Evolutionary conservation across 2,329 filamentous ascomycete species (phyloP), one percentile per base, ranked within the genome.

Genomic region (Colletotrichum siamense): DNA sequence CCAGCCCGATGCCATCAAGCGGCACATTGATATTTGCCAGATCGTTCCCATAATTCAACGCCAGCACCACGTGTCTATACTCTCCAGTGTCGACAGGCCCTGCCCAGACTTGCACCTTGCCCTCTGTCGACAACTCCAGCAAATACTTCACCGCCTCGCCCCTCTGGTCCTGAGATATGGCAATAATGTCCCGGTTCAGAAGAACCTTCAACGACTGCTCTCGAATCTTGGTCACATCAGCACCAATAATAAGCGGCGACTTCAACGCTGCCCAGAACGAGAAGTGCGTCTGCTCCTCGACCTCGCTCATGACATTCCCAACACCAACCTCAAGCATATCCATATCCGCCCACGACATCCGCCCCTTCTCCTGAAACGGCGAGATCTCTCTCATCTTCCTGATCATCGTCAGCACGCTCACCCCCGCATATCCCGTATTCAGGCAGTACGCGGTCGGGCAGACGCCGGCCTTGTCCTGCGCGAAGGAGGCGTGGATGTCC

Each of bases 261-360:
- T 88, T 88, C 63, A 87, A 83, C 65, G 87, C 86, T 1, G 86
- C 85, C 86, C 86, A 88, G 79, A 88, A 85, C 26, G 86, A 81
- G 64, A 88, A 87, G 77, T 88, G 87, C 26, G 86, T 85, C 69
- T 84, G 83, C 79, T 87, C 84, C 79, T 88, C 82, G 4, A 28
- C 26, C 67, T 71, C 67, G 32, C 36, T 75, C 59, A 71, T 71
- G 8, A 13, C 66, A n/a, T 82, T 81, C 6, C 83, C 83, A 5
- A 83, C 83, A 1, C 86, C 85, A 15, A 87, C 78, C 69, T 86
- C 84, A 8, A 87, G 78, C 85, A 87, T 86, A 52, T 88, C 85
- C 83, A 87, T 86, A 59, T 87, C 80, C 24, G 66, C 82, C 64
- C 65, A 62, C 22, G 26, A 81, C 78, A 79, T 81, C 79, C 80